These are phyloP conservation scores for Dacryopinax primogenitus DNA, from an alignment of 768 basidiomycete genomes.

Conservation along the genomic window DNA sequence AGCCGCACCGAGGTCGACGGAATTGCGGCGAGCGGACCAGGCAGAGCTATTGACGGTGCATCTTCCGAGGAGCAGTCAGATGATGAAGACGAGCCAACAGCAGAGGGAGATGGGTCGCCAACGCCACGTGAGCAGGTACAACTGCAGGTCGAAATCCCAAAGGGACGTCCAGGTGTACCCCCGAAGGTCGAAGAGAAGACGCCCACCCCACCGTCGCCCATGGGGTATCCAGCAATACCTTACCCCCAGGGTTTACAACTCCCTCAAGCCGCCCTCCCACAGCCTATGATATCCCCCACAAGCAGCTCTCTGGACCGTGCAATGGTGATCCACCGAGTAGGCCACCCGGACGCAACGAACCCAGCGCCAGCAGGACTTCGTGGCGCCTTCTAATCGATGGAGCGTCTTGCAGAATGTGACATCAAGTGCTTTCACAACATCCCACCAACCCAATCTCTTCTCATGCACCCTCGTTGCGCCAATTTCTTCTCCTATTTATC, in stretches of 20 bases:
- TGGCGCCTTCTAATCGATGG: background rate
- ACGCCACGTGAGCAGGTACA: background rate
- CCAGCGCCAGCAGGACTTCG: background rate
- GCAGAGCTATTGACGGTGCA: background rate
- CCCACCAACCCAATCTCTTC: too few relatives aligned
- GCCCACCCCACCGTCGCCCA: background rate
- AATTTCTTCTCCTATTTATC: background rate
- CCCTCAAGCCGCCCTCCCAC: background rate
- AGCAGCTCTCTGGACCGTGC: background rate
- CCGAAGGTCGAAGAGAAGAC: slow-evolving; percentile 4
- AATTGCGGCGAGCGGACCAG: background rate
- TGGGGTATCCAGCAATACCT: background rate
- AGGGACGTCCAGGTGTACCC: background rate
- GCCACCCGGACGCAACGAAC: background rate
- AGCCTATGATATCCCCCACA: background rate
- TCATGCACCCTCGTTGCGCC: background rate
- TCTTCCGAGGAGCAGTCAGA: slow-evolving; percentile 5
- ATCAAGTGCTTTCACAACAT: too few relatives aligned
- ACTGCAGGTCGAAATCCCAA: background rate
- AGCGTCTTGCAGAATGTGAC: too few relatives aligned
- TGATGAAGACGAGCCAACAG: background rate
- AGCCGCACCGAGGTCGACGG: background rate
- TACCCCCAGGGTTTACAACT: background rate
- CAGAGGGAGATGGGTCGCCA: background rate
- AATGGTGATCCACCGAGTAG: background rate